Conservation (phyloP, 2,329 filamentous ascomycete species). For the Diplodia intermedia region DNA sequence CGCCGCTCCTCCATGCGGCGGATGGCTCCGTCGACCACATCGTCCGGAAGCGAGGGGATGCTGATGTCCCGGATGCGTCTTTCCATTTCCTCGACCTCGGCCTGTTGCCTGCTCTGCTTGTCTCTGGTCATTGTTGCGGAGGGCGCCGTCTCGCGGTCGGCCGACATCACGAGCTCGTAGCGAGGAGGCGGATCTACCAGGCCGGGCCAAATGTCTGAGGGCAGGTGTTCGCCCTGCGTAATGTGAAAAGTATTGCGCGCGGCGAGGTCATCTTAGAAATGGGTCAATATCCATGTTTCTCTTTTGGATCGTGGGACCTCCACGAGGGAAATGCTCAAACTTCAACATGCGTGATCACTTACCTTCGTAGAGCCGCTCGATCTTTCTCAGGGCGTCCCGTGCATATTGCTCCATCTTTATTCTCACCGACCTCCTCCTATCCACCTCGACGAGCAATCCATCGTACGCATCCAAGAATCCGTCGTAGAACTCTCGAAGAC, state of each 20-base stretch:
- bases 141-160: constrained; percentile 13
- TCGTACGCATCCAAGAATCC: constrained; percentile 86
- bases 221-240: constrained; percentile 85
- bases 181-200: constrained; percentile 57
- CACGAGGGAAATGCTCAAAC: neutral
- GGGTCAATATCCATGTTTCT: neutral
- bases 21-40: constrained; percentile 32
- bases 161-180: constrained; percentile 44
- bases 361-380: constrained; percentile 73
- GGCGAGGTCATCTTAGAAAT: constrained; percentile 63
- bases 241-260: constrained; percentile 80
- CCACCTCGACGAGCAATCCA: constrained; percentile 81
- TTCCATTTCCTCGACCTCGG: constrained; percentile 2
- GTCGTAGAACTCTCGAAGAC: constrained; percentile 82
- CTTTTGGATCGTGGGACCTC: neutral
- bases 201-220: constrained; percentile 85
- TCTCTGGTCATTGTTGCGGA: constrained; percentile 35
- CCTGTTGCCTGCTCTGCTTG: constrained; percentile 32
- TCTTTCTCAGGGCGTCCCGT: constrained; percentile 75
- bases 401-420: constrained; percentile 76
- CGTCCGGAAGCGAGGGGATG: constrained; percentile 29
- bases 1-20: constrained; percentile 32
- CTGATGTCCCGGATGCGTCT: constrained; percentile 17
- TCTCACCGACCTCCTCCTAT: constrained; percentile 74
- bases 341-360: constrained; percentile 35